These are phyloP conservation scores for Magnusiomyces paraingens DNA, from an alignment of 1,139 yeast genomes.

Conservation along the genomic window DNA sequence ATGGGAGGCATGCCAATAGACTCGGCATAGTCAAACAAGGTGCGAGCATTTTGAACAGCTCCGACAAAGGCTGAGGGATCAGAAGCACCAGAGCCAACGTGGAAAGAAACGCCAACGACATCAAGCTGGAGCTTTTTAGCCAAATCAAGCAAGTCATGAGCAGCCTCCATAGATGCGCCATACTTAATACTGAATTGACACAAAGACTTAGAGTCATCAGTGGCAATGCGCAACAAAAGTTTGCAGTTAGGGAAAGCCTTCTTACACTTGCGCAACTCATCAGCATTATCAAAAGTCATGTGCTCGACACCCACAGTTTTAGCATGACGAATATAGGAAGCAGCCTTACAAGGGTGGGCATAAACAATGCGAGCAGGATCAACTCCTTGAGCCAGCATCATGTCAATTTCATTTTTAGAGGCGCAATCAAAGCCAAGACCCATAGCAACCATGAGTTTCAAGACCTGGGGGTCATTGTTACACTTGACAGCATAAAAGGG, in stretches of 20 bases:
- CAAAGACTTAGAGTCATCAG: constrained; percentile 84
- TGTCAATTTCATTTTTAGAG: constrained; percentile 74
- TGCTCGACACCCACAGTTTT: constrained; percentile 46
- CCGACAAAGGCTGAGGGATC: constrained; percentile 61
- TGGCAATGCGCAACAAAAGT: constrained; percentile 71
- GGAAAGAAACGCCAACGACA: constrained; percentile 86
- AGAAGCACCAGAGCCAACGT: constrained; percentile 90
- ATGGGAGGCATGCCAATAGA: constrained; percentile 41
- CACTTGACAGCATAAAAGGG: constrained; percentile 95
- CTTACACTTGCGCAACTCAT: constrained; percentile 72
- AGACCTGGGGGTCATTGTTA: constrained; percentile 63
- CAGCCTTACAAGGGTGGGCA: constrained; percentile 91
- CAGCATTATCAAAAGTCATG: constrained; percentile 87
- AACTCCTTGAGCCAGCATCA: constrained; percentile 56
- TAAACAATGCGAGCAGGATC: constrained; percentile 65
- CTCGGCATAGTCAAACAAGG: constrained; percentile 57
- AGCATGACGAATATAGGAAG: constrained; percentile 73
- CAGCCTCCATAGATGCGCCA: constrained; percentile 64
- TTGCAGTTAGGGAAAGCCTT: constrained; percentile 62
- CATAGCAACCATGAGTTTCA: constrained; percentile 49
- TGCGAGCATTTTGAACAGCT: constrained; percentile 68
- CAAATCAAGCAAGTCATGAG: constrained; percentile 49
- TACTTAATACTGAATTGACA: constrained; percentile 86
- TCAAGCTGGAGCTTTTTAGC: constrained; percentile 58
- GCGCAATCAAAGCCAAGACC: constrained; percentile 93